Evolutionary conservation across 306 rosid species (phyloP).

Genomic region (Cucumis sativus): DNA sequence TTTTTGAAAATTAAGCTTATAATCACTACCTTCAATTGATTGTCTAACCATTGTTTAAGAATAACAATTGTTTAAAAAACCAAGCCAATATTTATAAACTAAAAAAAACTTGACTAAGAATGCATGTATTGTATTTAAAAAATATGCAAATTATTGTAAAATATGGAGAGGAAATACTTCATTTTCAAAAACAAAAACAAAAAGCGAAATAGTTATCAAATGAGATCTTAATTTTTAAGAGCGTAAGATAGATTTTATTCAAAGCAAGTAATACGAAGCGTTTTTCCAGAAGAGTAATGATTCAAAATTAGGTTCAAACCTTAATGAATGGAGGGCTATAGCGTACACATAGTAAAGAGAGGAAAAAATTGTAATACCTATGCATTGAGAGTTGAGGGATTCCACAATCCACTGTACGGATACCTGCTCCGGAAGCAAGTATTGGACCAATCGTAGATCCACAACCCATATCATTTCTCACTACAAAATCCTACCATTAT

Average conservation of each 20-base stretch:
- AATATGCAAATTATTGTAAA: no score
- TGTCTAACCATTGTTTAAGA: no score
- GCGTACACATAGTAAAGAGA: background rate
- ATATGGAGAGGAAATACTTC: no score
- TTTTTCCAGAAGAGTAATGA: background rate
- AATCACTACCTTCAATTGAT: no score
- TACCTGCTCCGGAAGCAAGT: constrained; percentile 88
- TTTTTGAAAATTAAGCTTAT: no score
- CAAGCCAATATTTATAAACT: no score
- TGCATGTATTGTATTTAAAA: no score
- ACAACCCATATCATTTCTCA: constrained; percentile 97
- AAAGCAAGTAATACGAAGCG: background rate
- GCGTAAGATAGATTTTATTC: background rate
- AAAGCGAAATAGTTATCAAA: no score
- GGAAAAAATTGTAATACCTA: constrained; percentile 39
- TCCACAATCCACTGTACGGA: constrained; percentile 95
- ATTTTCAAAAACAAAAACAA: background rate
- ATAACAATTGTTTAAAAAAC: no score
- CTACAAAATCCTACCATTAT: constrained; percentile 66
- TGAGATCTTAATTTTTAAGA: no score
- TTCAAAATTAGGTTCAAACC: background rate
- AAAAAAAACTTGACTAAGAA: no score
- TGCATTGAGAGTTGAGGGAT: constrained; percentile 98
- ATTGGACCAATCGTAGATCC: constrained; percentile 99
- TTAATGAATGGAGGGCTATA: background rate